Percentiles rank a stretch among this genome's conserved stretches.
Conservation (phyloP, 2,329 filamentous ascomycete species). For the Hypoxylon sp. region DNA sequence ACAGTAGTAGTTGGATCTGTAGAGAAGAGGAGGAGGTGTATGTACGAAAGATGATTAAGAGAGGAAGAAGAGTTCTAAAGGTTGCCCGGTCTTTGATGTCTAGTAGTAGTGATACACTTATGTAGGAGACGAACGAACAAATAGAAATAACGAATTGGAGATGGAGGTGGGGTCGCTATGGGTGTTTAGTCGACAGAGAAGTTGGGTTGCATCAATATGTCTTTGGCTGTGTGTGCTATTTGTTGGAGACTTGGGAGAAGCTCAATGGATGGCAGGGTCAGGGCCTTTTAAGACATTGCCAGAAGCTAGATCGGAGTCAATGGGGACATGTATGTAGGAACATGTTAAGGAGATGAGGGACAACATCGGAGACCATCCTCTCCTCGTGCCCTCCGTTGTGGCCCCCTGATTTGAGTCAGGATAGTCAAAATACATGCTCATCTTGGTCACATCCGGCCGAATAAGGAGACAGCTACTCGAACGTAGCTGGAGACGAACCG, state of each 20-base stretch:
- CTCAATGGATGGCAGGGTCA: constrained; percentile 23
- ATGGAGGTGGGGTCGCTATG: constrained; percentile 28
- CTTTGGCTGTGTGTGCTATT: constrained; percentile 18
- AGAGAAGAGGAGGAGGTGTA: constrained; percentile 3
- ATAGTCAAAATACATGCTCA: constrained; percentile 33
- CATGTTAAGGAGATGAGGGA: no score
- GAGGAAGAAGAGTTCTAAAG: constrained; percentile 26
- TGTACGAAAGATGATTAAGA: constrained; percentile 8
- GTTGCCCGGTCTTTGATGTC: constrained; percentile 23
- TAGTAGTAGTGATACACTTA: constrained; percentile 25
- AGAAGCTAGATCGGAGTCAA: constrained; percentile 1
- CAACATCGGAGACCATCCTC: not conserved
- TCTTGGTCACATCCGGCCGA: constrained; percentile 13
- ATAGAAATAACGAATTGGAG: constrained; percentile 1
- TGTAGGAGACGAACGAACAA: constrained; percentile 25
- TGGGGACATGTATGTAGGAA: no score
- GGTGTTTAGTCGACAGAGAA: constrained; percentile 25
- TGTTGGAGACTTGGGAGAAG: constrained; percentile 30
- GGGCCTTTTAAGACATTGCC: constrained; percentile 31
- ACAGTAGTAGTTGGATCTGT: no score
- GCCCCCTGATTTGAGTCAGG: constrained; percentile 31
- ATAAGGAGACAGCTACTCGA: not conserved
- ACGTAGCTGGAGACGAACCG: not conserved
- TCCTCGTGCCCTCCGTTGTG: constrained; percentile 16
- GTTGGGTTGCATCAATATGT: constrained; percentile 37